Evolutionary conservation across 1,139 yeast species (phyloP), one percentile per base, ranked within the genome.

Genomic region (Yamadazyma membranifaciens): DNA sequence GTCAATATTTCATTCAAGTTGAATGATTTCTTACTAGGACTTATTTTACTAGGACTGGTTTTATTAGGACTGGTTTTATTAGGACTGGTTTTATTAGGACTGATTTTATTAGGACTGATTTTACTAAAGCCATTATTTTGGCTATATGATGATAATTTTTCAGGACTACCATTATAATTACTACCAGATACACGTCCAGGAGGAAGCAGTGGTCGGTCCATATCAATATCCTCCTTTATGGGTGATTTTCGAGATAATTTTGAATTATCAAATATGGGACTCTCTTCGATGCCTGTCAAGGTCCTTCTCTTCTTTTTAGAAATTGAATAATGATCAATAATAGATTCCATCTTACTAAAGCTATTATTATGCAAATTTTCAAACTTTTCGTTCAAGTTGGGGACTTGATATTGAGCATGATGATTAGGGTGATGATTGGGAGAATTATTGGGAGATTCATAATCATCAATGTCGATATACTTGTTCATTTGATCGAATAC

Each of bases 401-500:
- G 7, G 7, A 20, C 24, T 20, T 20, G 24, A 20, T 7, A 5
- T 20, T 20, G 24, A 7, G 7, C 7, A 20, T 20, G 24, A 20
- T 7, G 7, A 22, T 32, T 20, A 4, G 15, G 20, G 10, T 37
- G 31, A 13, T 17, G 15, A 3, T 37, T 39, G n/a, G 43, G 39
- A 12, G 36, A 32, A 34, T n/a, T 15, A 29, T 20, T 20, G 24
- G 24, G 24, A 20, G 24, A 20, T 20, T 20, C 24, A 20, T 36
- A 36, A 25, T 40, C 43, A 17, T 39, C 31, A 50, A 53, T 38
- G 40, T 52, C 38, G 49, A 49, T 37, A 40, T 50, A 31, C 48
- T 50, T 32, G 64, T 69, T 69, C 48, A 72, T 57, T 45, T 72
- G 76, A n/a, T 56, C 54, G 29, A 72, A 52, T 9, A 72, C 76